Evolutionary conservation across 805 yeast species (phyloP).

Genomic region (Sporopachydermia lactativora): DNA sequence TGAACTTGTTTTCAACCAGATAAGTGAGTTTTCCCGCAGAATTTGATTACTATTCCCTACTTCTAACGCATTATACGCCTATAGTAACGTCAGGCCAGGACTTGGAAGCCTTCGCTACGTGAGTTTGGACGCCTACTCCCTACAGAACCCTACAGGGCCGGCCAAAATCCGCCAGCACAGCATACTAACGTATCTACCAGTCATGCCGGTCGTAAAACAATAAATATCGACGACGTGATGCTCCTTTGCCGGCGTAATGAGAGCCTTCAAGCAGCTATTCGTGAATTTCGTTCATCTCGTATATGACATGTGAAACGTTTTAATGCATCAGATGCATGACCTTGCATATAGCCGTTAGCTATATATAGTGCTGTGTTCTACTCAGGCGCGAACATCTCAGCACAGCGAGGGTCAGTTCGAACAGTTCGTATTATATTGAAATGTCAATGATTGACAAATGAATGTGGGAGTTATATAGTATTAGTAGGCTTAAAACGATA

Average conservation of each 20-base stretch:
- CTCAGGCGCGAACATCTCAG: background rate
- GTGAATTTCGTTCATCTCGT: constrained; percentile 8
- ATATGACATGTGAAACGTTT: background rate
- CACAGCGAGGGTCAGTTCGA: constrained; percentile 8
- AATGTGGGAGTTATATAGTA: no score
- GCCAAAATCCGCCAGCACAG: no score
- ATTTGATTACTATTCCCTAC: background rate
- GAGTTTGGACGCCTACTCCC: constrained; percentile 5
- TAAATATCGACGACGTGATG: constrained; percentile 15
- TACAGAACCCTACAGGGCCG: no score
- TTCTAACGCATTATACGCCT: constrained; percentile 2
- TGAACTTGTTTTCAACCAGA: constrained; percentile 18
- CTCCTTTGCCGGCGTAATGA: constrained; percentile 19
- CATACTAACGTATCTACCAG: constrained; percentile 6
- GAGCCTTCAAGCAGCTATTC: constrained; percentile 13
- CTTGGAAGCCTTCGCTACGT: constrained; percentile 17
- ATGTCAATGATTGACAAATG: constrained; percentile 19
- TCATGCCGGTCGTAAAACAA: constrained; percentile 17
- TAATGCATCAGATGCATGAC: no score
- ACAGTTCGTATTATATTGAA: no score
- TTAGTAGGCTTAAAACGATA: no score
- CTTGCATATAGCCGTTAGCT: no score
- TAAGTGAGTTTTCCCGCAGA: constrained; percentile 9
- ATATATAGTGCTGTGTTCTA: no score
- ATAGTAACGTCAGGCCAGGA: constrained; percentile 15